Percentiles rank a stretch among this genome's conserved stretches.
phyloP scores from a whole-genome alignment of 805 yeast species.

The Pichia sporocuriosa region DNA sequence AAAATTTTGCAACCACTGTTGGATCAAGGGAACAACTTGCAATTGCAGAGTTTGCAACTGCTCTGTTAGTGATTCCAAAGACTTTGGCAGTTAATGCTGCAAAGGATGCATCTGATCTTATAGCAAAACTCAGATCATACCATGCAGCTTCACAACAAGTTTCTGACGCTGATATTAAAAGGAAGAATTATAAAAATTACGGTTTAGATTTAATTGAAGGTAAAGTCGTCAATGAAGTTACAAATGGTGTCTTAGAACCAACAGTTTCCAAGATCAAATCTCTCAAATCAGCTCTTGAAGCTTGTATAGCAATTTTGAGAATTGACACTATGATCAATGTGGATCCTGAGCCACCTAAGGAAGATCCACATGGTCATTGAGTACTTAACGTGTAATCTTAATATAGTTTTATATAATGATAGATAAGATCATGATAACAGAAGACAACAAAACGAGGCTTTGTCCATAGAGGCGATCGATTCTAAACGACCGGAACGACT shows the following conservation, averaged over 20 bases:
- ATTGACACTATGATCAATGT: slow-evolving; percentile 98
- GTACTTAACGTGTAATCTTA: background rate
- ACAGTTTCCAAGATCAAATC: slow-evolving; percentile 88
- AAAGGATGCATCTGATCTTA: slow-evolving; percentile 89
- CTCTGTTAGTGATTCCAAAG: slow-evolving; percentile 88
- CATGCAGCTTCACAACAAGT: slow-evolving; percentile 94
- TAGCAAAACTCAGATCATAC: slow-evolving; percentile 91
- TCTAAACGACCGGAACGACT: slow-evolving; percentile 1
- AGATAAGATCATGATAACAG: background rate
- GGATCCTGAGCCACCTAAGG: slow-evolving; percentile 89
- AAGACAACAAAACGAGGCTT: background rate
- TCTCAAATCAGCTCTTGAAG: slow-evolving; percentile 93
- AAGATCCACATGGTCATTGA: slow-evolving; percentile 83
- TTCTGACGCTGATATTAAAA: slow-evolving; percentile 72
- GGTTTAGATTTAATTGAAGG: slow-evolving; percentile 92
- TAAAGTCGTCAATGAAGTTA: slow-evolving; percentile 78
- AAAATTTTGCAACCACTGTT: slow-evolving; percentile 94
- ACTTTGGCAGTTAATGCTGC: slow-evolving; percentile 97
- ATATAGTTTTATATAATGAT: background rate
- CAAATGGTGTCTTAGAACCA: slow-evolving; percentile 91
- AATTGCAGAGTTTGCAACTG: slow-evolving; percentile 92
- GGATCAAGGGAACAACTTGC: slow-evolving; percentile 98
- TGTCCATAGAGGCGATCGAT: no score
- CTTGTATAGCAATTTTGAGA: slow-evolving; percentile 94
- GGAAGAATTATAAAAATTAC: slow-evolving; percentile 79